These are phyloP conservation scores for Phytophthora ramorum DNA, from an alignment of 352 stramenopile genomes.

Conservation along the genomic window DNA sequence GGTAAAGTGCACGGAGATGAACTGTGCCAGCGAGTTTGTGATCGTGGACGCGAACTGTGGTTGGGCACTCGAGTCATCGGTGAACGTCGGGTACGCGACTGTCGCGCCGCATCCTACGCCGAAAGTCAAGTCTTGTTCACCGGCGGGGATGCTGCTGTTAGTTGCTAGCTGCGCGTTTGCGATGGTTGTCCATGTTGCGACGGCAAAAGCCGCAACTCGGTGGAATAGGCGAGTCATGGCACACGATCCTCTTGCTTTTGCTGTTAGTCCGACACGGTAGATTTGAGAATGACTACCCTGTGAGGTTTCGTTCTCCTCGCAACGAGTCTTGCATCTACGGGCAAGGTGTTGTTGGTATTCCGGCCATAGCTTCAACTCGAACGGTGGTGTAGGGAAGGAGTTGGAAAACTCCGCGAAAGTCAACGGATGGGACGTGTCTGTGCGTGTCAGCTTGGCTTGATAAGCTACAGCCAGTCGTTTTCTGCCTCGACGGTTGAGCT, in stretches of 20 bases:
- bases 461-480: slow-evolving; percentile 16
- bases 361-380: background rate
- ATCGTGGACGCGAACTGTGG: slow-evolving; percentile 47
- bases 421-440: slow-evolving; percentile 28
- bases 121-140: slow-evolving; percentile 25
- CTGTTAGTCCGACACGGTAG: slow-evolving; percentile 16
- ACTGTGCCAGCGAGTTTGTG: slow-evolving; percentile 51
- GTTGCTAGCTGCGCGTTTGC: slow-evolving; percentile 19
- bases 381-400: background rate
- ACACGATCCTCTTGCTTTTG: slow-evolving; percentile 9
- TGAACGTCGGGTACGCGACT: slow-evolving; percentile 32
- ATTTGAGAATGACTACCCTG: slow-evolving; percentile 23
- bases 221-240: slow-evolving; percentile 28
- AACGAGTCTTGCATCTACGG: background rate
- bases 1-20: slow-evolving; percentile 68
- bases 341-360: slow-evolving; percentile 2
- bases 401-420: slow-evolving; percentile 21
- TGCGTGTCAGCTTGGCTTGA: slow-evolving; percentile 1
- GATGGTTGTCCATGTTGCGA: slow-evolving; percentile 17
- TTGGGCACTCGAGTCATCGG: slow-evolving; percentile 18
- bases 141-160: slow-evolving; percentile 23
- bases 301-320: background rate
- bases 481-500: slow-evolving; percentile 8
- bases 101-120: slow-evolving; percentile 42
- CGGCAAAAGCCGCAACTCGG: slow-evolving; percentile 23